Percentiles rank a stretch among this genome's conserved stretches.
These are phyloP conservation scores for Carallia pectinifolia DNA, from an alignment of 345 rosid species.

Conservation along the genomic window DNA sequence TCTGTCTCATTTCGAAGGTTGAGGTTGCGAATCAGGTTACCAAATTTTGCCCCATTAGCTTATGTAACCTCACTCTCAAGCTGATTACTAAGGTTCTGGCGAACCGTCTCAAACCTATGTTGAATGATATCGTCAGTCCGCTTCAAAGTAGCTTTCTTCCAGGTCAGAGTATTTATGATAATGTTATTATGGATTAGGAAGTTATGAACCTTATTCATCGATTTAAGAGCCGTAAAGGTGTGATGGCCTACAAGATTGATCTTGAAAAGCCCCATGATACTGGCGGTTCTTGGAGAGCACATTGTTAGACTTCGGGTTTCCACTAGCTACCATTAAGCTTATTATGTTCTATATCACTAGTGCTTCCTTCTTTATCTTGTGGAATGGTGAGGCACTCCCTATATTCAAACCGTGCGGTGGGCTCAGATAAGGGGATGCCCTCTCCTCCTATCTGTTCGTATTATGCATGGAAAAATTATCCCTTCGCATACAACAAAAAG, in stretches of 20 bases:
- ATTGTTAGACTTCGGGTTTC: background rate
- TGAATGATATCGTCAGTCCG: background rate
- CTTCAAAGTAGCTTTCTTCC: background rate
- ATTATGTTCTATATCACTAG: background rate
- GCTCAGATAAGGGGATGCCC: too few species aligned
- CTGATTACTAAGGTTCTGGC: background rate
- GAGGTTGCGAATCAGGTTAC: background rate
- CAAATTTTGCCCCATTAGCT: background rate
- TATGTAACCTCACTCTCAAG: background rate
- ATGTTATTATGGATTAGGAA: background rate
- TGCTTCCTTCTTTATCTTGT: background rate
- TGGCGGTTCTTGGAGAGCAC: background rate
- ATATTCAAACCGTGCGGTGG: too few species aligned
- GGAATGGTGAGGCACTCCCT: background rate
- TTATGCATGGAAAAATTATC: too few species aligned
- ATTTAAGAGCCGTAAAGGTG: background rate
- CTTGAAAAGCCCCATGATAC: background rate
- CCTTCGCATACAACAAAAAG: too few species aligned
- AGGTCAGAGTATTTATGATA: background rate
- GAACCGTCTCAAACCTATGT: background rate
- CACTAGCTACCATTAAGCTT: background rate
- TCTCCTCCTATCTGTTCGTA: too few species aligned
- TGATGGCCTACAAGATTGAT: background rate
- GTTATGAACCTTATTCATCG: background rate
- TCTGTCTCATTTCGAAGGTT: background rate